A percentile compares a stretch with the other conserved stretches of the same genome.
phyloP scores from a whole-genome alignment of 495 filamentous ascomycete genomes.

The Mytilinidion resinicola region DNA sequence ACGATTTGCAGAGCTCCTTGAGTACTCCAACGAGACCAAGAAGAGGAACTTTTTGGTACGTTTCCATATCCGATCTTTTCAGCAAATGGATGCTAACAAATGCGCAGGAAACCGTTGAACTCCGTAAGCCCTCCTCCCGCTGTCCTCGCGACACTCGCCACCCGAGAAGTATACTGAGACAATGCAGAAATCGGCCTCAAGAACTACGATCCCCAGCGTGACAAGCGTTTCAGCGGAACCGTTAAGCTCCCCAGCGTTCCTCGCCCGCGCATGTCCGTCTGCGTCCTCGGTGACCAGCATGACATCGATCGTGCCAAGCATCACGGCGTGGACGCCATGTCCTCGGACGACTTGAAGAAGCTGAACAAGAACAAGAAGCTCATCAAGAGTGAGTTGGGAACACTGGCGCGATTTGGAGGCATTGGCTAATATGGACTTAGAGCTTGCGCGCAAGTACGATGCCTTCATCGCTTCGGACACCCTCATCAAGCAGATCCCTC shows the following conservation, averaged over 20 bases:
- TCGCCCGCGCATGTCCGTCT: conserved; percentile 90
- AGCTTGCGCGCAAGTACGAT: conserved; percentile 99
- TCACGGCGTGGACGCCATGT: conserved; percentile 94
- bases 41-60: conserved; percentile 89
- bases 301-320: conserved; percentile 99
- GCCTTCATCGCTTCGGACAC: conserved; percentile 94
- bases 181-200: conserved; percentile 84
- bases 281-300: conserved; percentile 97
- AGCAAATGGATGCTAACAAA: too few species aligned
- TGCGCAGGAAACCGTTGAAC: conserved; percentile 66
- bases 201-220: conserved; percentile 99
- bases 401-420: neutral
- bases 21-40: conserved; percentile 94
- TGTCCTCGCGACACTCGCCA: neutral
- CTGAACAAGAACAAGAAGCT: conserved; percentile 99
- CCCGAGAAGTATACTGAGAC: neutral
- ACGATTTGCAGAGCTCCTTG: conserved; percentile 55
- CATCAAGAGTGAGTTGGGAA: conserved; percentile 65
- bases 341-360: conserved; percentile 97
- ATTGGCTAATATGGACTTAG: conserved; percentile 2
- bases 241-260: conserved; percentile 87
- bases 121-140: conserved; percentile 41
- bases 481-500: conserved; percentile 98
- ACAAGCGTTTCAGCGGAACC: conserved; percentile 99
- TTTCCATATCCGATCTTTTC: too few species aligned